phyloP scores from a whole-genome alignment of 257 asterid species.

The Thymus mandschuricus region DNA sequence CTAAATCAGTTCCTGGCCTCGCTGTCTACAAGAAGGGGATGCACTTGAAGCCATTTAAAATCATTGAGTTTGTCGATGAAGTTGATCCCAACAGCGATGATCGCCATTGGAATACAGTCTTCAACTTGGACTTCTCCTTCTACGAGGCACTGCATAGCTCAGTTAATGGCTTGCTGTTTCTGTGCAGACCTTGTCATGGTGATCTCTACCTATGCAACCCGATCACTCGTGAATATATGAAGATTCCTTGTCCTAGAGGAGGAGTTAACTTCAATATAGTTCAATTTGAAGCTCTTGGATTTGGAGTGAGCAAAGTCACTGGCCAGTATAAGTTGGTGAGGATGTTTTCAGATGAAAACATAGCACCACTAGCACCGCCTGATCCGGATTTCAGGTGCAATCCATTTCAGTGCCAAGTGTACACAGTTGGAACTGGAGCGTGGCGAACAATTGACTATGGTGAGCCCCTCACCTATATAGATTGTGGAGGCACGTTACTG shows the following conservation, averaged over 20 bases:
- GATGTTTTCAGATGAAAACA: background rate
- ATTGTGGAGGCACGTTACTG: conserved; percentile 21
- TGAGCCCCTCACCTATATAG: background rate
- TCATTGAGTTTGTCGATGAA: conserved; percentile 27
- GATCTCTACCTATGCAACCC: conserved; percentile 37
- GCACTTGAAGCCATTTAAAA: background rate
- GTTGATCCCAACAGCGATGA: conserved; percentile 23
- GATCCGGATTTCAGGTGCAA: too few species aligned
- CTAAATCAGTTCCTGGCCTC: background rate
- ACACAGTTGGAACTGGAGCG: background rate
- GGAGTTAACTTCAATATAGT: too few species aligned
- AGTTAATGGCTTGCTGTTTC: conserved; percentile 34
- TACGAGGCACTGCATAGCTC: background rate
- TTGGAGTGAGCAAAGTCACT: conserved; percentile 7
- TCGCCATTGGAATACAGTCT: background rate
- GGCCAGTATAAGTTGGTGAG: conserved; percentile 38
- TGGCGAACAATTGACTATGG: background rate
- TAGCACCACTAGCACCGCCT: background rate
- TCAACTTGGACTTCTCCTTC: background rate
- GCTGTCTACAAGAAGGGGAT: too few species aligned
- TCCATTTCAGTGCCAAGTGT: background rate
- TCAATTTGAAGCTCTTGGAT: background rate
- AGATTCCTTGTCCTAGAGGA: background rate
- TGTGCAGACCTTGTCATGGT: background rate
- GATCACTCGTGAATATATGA: background rate